Evolutionary conservation across 345 rosid genomes (phyloP), one percentile per base, ranked within the genome.

Genomic region (Bruguiera gymnorhiza): DNA sequence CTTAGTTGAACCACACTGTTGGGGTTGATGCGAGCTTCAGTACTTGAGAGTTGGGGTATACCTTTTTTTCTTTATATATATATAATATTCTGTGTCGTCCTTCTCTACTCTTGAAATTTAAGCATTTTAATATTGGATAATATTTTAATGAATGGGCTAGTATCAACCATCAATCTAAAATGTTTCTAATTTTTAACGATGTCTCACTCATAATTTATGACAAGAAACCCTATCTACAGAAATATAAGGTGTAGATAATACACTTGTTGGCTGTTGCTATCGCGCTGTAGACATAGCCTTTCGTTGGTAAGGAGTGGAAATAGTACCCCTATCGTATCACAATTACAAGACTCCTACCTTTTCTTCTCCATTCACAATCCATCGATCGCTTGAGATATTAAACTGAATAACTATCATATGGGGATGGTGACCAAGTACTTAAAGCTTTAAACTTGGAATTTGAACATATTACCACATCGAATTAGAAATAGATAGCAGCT

Each of bases 161-260:
- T 43, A 8, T 19, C 51, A 32, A 29, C 48, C 1, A 39, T 4
- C 48, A 2, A 11, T 23, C 39, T 39, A 58, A 68, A 53, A 60
- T 60, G 65, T 30, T 3, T 59, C 21, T 11, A 53, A 20, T 30
- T 24, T 20, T 21, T 13, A 69, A 46, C 21, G 59, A 50, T 60
- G 59, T 60, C 46, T 19, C 34, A 8, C 53, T 62, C 67, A 61
- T 52, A 18, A 51, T 51, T 50, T 31, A 62, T 32, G 16, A 52
- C 11, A 6, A 24, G 24, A 32, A 70, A 70, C 66, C 67, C 67
- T 63, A 37, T 62, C 74, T 62, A 62, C 36, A 62, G 53, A 62
- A 23, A 70, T 52, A 19, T 62, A 24, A 62, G 34, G 9, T 5
- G 26, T 26, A 36, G 39, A 31, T 53, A 6, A 16, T 43, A 43